Conservation (phyloP, 805 yeast genomes). For the Candida mattraensis region DNA sequence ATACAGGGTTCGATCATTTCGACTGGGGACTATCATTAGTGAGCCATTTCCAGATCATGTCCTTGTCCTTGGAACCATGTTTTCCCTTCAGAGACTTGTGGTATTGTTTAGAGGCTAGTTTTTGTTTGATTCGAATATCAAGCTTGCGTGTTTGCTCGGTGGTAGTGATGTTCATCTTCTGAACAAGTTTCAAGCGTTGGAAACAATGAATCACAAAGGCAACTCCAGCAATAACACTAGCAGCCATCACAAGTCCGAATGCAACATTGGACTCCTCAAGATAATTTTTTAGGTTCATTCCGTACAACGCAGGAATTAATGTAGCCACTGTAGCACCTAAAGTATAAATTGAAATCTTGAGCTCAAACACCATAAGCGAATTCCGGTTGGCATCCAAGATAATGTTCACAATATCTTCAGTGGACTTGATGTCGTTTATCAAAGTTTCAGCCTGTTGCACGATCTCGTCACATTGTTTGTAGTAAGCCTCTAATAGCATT, state of each 20-base stretch:
- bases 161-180: constrained; percentile 62
- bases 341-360: constrained; percentile 80
- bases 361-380: constrained; percentile 81
- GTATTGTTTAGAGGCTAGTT: constrained; percentile 17
- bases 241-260: constrained; percentile 53
- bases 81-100: constrained; percentile 4
- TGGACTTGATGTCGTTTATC: constrained; percentile 79
- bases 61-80: constrained; percentile 34
- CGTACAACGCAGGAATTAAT: constrained; percentile 82
- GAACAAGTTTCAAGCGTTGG: constrained; percentile 57
- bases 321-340: constrained; percentile 86
- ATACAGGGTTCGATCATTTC: no score
- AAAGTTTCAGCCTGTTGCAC: constrained; percentile 88
- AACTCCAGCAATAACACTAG: constrained; percentile 55
- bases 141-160: constrained; percentile 28
- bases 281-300: constrained; percentile 80
- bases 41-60: constrained; percentile 57
- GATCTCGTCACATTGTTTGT: constrained; percentile 88
- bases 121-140: constrained; percentile 26
- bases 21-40: constrained; percentile 40
- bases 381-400: constrained; percentile 90
- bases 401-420: constrained; percentile 91
- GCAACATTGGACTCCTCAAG: constrained; percentile 69
- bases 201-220: constrained; percentile 56
- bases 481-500: constrained; percentile 84